Conservation (phyloP, 257 asterid genomes). For the Jacaranda mimosifolia region DNA sequence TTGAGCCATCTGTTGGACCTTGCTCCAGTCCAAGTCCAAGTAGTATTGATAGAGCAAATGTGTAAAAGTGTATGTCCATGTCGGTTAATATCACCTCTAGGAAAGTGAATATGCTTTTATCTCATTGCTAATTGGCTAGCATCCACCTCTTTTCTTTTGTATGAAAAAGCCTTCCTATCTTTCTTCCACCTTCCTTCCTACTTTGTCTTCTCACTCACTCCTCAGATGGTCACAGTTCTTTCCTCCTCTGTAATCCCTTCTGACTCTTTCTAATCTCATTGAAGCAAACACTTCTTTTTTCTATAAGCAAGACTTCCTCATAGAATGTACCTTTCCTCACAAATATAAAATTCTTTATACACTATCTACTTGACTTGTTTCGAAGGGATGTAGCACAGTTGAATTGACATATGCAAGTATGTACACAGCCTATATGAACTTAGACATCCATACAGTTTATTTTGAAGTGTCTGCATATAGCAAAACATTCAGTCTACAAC, state of each 20-base stretch:
- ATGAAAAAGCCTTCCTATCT: background rate
- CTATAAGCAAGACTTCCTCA: slow-evolving; percentile 14
- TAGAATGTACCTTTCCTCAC: slow-evolving; percentile 3
- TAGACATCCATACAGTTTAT: slow-evolving; percentile 12
- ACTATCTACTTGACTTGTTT: slow-evolving; percentile 17
- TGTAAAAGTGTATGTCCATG: too few relatives aligned
- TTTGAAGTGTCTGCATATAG: background rate
- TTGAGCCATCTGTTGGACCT: slow-evolving; percentile 2
- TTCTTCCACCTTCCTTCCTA: slow-evolving; percentile 14
- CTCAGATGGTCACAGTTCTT: background rate
- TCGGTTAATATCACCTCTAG: background rate
- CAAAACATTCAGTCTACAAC: slow-evolving; percentile 19
- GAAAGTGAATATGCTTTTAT: background rate
- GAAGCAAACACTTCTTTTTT: slow-evolving; percentile 23
- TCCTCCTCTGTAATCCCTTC: background rate
- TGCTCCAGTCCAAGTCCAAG: background rate
- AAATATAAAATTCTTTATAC: background rate
- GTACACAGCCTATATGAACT: slow-evolving; percentile 7
- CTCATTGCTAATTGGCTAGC: background rate
- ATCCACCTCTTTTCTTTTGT: background rate
- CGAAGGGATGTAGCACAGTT: background rate
- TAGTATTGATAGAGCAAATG: background rate
- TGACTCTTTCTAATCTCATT: background rate
- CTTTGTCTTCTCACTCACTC: slow-evolving; percentile 18
- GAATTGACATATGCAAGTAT: slow-evolving; percentile 7